Evolutionary conservation across 257 asterid species (phyloP), one percentile per base, ranked within the genome.

Genomic region (Solanum stenotomum): DNA sequence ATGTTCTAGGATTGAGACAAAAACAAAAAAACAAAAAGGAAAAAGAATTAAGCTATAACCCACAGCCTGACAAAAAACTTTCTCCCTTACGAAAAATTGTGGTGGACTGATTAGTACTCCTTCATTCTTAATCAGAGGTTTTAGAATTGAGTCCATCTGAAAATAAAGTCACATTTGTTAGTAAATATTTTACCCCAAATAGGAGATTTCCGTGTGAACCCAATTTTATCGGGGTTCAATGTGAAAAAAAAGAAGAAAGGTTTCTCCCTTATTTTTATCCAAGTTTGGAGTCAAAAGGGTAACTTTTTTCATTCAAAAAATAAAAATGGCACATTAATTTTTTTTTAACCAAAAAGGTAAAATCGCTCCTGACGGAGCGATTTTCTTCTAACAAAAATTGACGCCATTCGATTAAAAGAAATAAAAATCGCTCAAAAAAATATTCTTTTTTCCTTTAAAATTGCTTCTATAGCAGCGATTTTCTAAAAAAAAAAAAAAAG

Each of bases 121-220:
- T 18, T 18, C 0, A 18, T 18, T 0, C 0, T 56, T 56, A 56
- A 56, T 0, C 2, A 56, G 2, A 56, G 0, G 3, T 2, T 0
- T 56, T 18, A 16, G 1, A 3, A 18, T 56, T 0, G 4, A 56
- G 2, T 56, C 0, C 10, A 12, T 0, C 8, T 56, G 1, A 56
- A 20, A 18, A 18, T 0, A 0, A 18, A 1, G 23, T 2, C n/a
- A 18, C 0, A 3, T 56, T 18, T 56, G 11, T 56, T 56, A 18
- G 1, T 5, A 4, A 20, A 2, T 1, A 6, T 6, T 56, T 56
- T 56, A 1, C 0, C 8, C 1, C n/a, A 18, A 56, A 2, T 18
- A 3, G 18, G 23, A 18, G 4, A 18, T 56, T 20, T 20, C 0
- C 0, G 0, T 1, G 10, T 56, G 2, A 56, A 56, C 0, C 10